phyloP scores from a whole-genome alignment of 2,329 filamentous ascomycete genomes.

The Fusarium sacchari region DNA sequence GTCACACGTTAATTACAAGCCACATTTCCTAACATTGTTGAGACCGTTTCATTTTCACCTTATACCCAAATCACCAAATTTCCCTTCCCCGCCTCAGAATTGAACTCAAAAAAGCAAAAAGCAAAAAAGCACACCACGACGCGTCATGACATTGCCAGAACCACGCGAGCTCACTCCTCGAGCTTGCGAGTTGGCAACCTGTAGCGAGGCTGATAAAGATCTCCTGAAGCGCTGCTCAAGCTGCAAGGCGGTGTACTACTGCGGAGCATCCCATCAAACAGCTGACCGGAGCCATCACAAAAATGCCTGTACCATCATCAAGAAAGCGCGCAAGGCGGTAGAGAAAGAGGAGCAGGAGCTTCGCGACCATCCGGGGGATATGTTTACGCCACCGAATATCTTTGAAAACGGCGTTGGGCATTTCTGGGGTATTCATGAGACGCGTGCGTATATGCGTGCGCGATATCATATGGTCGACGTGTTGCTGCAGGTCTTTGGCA shows the following conservation, averaged over 20 bases:
- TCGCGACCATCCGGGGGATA: constrained; percentile 44
- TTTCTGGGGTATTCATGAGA: constrained; percentile 56
- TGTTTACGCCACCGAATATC: constrained; percentile 42
- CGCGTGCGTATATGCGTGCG: constrained; percentile 57
- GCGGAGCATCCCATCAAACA: constrained; percentile 55
- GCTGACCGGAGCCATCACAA: constrained; percentile 53
- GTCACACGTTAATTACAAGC: rapidly evolving
- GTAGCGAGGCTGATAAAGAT: background rate
- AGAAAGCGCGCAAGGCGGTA: constrained; percentile 43
- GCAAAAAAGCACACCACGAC: background rate
- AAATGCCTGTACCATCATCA: constrained; percentile 51
- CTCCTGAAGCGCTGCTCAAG: constrained; percentile 49
- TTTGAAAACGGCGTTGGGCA: constrained; percentile 53
- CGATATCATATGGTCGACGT: constrained; percentile 45
- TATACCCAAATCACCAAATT: background rate
- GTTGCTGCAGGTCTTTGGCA: constrained; percentile 45
- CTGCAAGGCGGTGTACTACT: constrained; percentile 58
- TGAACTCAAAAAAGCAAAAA: background rate
- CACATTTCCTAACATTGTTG: rapidly evolving
- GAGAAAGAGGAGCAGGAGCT: constrained; percentile 52
- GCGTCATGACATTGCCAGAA: background rate
- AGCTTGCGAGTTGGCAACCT: constrained; percentile 21
- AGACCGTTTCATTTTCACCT: background rate
- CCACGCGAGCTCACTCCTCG: background rate
- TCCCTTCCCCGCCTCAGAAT: background rate